phyloP scores from a whole-genome alignment of 2,329 filamentous ascomycete species.

The Tolypocladium tundrense region DNA sequence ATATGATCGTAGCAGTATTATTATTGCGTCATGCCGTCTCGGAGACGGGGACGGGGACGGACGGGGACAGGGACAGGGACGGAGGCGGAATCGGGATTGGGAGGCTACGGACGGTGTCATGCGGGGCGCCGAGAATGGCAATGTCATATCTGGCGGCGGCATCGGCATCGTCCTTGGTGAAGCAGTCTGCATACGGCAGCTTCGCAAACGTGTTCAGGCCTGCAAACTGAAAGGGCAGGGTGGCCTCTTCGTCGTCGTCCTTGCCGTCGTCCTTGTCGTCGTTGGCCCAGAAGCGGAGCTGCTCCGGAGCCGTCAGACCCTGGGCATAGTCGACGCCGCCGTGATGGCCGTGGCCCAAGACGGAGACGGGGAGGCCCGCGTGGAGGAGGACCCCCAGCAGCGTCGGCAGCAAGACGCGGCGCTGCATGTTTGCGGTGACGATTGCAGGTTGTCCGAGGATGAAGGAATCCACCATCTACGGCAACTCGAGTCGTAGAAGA shows the following conservation, averaged over 20 bases:
- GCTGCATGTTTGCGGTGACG: not conserved
- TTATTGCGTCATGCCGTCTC: not conserved
- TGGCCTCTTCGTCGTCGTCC: not conserved
- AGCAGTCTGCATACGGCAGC: slow-evolving; percentile 14
- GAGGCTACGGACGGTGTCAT: slow-evolving; percentile 14
- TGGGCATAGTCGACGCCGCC: not conserved
- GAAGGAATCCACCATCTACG: not conserved
- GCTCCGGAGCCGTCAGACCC: not conserved
- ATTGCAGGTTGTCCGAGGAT: not conserved
- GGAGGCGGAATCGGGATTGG: no score
- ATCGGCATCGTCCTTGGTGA: slow-evolving; percentile 6
- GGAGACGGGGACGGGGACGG: not conserved
- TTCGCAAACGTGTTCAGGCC: slow-evolving; percentile 12
- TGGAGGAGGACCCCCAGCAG: not conserved
- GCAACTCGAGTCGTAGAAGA: not conserved
- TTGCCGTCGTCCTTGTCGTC: not conserved
- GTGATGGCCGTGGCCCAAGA: not conserved
- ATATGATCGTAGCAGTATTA: not conserved
- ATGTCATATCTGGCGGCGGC: slow-evolving; percentile 12
- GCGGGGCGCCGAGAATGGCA: slow-evolving; percentile 17
- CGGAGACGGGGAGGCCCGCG: not conserved
- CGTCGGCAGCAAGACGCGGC: not conserved
- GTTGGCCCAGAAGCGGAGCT: not conserved
- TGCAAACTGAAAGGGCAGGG: not conserved
- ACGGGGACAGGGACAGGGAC: not conserved